A percentile compares a stretch with the other conserved stretches of the same genome.
Conservation (phyloP, 352 stramenopile species). For the Globisporangium cylindrosporum region DNA sequence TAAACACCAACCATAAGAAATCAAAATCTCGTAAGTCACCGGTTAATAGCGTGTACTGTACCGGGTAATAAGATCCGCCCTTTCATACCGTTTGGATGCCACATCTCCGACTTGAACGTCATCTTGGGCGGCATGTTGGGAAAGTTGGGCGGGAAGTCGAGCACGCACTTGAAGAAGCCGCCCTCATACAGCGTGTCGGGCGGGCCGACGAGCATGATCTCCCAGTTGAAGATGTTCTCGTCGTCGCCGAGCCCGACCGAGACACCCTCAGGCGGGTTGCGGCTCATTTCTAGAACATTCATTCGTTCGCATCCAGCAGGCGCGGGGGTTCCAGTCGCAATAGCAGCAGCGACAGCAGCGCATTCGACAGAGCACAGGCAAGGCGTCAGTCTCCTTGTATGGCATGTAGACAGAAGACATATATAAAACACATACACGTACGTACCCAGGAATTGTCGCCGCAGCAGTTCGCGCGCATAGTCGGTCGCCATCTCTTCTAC, state of each 20-base stretch:
- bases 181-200: slow-evolving; percentile 94
- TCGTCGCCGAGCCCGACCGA: slow-evolving; percentile 97
- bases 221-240: slow-evolving; percentile 99
- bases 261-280: slow-evolving; percentile 98
- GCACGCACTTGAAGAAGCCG: slow-evolving; percentile 97
- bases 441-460: slow-evolving; percentile 79
- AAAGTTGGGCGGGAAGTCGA: slow-evolving; percentile 98
- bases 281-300: slow-evolving; percentile 91
- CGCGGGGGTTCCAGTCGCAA: neutral
- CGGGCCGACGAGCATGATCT: slow-evolving; percentile 97
- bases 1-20: neutral
- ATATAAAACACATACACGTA: slow-evolving; percentile 4
- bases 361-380: neutral
- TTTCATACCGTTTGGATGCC: slow-evolving; percentile 95
- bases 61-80: neutral
- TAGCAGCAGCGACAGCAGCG: neutral
- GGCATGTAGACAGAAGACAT: neutral
- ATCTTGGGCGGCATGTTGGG: slow-evolving; percentile 99
- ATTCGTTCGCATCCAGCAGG: neutral
- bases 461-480: slow-evolving; percentile 79
- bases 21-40: neutral
- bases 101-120: slow-evolving; percentile 99
- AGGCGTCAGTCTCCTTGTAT: neutral
- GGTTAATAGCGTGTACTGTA: neutral
- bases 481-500: slow-evolving; percentile 35